These are phyloP conservation scores for Xylariaceae sp. DNA, from an alignment of 2,329 filamentous ascomycete species.

Conservation along the genomic window DNA sequence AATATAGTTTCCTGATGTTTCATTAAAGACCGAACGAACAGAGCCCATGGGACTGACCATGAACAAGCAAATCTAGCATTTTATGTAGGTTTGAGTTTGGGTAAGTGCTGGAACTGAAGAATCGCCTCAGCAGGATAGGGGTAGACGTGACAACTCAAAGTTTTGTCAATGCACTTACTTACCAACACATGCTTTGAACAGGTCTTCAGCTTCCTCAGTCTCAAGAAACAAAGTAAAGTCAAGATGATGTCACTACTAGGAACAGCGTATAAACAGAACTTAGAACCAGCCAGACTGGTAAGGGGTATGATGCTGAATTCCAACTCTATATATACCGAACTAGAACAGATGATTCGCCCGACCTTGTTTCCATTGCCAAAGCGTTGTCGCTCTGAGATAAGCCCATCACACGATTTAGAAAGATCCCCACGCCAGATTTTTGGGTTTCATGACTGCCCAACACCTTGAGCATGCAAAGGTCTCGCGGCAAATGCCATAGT, in stretches of 20 bases:
- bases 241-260: background rate
- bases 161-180: too few relatives aligned
- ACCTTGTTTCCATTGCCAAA: background rate
- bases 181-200: too few relatives aligned
- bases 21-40: too few relatives aligned
- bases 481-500: constrained; percentile 3
- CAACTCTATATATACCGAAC: constrained; percentile 37
- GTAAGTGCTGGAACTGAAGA: too few relatives aligned
- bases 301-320: constrained; percentile 36
- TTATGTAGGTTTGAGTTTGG: too few relatives aligned
- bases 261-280: background rate
- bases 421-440: constrained; percentile 28
- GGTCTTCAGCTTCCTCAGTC: too few relatives aligned
- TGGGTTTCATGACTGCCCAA: constrained; percentile 12
- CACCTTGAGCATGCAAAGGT: constrained; percentile 5
- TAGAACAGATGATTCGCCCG: constrained; percentile 19
- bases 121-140: too few relatives aligned
- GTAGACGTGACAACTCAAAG: too few relatives aligned
- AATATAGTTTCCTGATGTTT: too few relatives aligned
- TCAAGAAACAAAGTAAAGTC: too few relatives aligned
- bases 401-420: constrained; percentile 23
- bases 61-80: too few relatives aligned
- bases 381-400: constrained; percentile 14
- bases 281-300: background rate
- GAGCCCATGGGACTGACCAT: too few relatives aligned